Evolutionary conservation across 2,329 filamentous ascomycete genomes (phyloP), one percentile per base, ranked within the genome.

Genomic region (Diplodia intermedia): DNA sequence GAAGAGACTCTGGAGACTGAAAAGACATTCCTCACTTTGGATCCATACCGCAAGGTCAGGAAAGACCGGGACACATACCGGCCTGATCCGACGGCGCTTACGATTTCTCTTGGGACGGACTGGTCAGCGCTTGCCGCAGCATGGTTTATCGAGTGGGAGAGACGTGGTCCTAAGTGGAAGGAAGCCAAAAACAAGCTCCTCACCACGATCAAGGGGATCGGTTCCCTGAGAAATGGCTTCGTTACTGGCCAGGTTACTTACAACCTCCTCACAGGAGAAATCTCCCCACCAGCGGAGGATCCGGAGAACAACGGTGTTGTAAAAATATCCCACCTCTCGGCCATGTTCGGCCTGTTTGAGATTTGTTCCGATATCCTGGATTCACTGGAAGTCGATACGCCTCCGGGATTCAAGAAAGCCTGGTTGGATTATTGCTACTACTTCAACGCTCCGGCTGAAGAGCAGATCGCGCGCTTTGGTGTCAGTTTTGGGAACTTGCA

Each of bases 381-480:
- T 55, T 83, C 85, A 72, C 82, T 80, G 15, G 82, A 79, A 2
- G 77, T 80, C 0, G 80, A 83, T 2, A 70, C 82, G 0, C 84
- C 86, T 0, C 71, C 78, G 9, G 82, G 81, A 0, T 88, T 89
- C 73, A 79, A 84, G 60, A 74, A 83, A 7, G 85, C 82, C 0
- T 89, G 86, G 83, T 76, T 88, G 1, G 86, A 88, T 61, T 89
- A 89, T 75, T 86, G 85, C 72, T 84, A 84, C 73, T 88, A 86
- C 75, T 89, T 86, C 71, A 79, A 80, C 9, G 86, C 85, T 0
- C 72, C 79, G 0, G 74, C 76, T 0, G 81, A 77, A 0, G 85
- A 88, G 75, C 86, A 89, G 73, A 75, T 72, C 1, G 80, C 82
- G 1, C 81, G 85, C 0, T 89, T 88, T 70, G 86, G 86, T 7